Evolutionary conservation across 768 basidiomycete genomes (phyloP).

Genomic region (Hygrophoropsis aurantiaca): DNA sequence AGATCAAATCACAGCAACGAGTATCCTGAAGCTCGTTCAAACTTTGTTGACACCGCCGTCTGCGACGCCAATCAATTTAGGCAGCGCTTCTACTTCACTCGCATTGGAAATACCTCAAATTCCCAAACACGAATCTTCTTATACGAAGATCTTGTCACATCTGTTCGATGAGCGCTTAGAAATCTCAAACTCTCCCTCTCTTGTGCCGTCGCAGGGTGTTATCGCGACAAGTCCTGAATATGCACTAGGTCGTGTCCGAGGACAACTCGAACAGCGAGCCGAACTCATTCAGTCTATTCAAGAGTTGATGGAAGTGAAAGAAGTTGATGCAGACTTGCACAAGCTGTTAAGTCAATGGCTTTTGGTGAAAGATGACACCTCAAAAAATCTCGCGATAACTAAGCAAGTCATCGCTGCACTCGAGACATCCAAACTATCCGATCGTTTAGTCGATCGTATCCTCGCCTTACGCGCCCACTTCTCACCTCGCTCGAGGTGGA

Average conservation of each 20-base stretch:
- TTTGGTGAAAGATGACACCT: constrained; percentile 66
- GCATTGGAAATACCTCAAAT: constrained; percentile 50
- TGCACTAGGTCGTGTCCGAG: constrained; percentile 88
- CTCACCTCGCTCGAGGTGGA: constrained; percentile 81
- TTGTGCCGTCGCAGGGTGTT: constrained; percentile 67
- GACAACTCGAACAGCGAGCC: constrained; percentile 73
- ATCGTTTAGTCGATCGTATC: constrained; percentile 53
- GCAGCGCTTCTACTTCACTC: constrained; percentile 31
- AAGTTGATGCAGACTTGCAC: constrained; percentile 58
- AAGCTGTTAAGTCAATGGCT: constrained; percentile 79
- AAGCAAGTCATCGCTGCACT: constrained; percentile 55
- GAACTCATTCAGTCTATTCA: constrained; percentile 66
- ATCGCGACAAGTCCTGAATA: constrained; percentile 91
- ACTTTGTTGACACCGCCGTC: constrained; percentile 36
- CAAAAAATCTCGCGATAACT: constrained; percentile 59
- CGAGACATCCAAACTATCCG: constrained; percentile 36
- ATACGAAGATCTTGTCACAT: constrained; percentile 84
- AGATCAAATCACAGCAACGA: constrained; percentile 35
- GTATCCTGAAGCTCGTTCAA: constrained; percentile 55
- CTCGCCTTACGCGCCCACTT: constrained; percentile 64
- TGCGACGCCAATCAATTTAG: constrained; percentile 49
- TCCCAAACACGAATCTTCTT: constrained; percentile 90
- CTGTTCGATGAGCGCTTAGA: constrained; percentile 80
- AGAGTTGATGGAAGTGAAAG: constrained; percentile 55
- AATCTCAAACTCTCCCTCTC: constrained; percentile 79